phyloP scores from a whole-genome alignment of 1,139 yeast species.

The Kurtzmaniella quercitrusa region DNA sequence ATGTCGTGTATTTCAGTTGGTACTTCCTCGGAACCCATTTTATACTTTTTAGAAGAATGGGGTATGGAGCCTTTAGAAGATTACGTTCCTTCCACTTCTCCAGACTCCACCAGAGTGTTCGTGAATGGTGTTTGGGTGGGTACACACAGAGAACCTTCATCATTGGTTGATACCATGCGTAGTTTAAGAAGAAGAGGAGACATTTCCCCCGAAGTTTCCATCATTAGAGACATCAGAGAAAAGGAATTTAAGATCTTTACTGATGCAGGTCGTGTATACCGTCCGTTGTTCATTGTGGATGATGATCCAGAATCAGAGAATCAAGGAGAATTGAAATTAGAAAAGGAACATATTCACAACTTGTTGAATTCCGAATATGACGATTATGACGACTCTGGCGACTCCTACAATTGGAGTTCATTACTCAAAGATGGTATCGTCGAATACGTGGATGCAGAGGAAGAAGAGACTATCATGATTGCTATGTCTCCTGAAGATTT shows the following conservation, averaged over 20 bases:
- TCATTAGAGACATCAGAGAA: constrained; percentile 94
- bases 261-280: constrained; percentile 97
- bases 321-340: constrained; percentile 75
- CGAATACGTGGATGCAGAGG: constrained; percentile 95
- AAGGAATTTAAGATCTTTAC: constrained; percentile 93
- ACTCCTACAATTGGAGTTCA: constrained; percentile 77
- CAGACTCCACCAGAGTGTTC: constrained; percentile 89
- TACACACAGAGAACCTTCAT: constrained; percentile 93
- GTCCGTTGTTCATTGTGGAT: constrained; percentile 89
- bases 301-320: constrained; percentile 75
- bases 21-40: constrained; percentile 92
- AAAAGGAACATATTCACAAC: constrained; percentile 76
- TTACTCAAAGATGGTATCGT: constrained; percentile 82
- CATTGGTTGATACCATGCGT: constrained; percentile 85
- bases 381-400: constrained; percentile 54
- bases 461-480: constrained; percentile 95
- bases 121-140: constrained; percentile 99
- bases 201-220: constrained; percentile 92
- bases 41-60: constrained; percentile 95
- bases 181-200: constrained; percentile 93
- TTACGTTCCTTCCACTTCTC: constrained; percentile 88
- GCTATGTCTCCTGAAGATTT: constrained; percentile 99
- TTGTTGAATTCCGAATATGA: constrained; percentile 61
- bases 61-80: constrained; percentile 98
- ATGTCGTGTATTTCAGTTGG: constrained; percentile 99